Base-by-base conservation (phyloP, 2,329 filamentous ascomycete species). In the Ciborinia camelliae region DNA sequence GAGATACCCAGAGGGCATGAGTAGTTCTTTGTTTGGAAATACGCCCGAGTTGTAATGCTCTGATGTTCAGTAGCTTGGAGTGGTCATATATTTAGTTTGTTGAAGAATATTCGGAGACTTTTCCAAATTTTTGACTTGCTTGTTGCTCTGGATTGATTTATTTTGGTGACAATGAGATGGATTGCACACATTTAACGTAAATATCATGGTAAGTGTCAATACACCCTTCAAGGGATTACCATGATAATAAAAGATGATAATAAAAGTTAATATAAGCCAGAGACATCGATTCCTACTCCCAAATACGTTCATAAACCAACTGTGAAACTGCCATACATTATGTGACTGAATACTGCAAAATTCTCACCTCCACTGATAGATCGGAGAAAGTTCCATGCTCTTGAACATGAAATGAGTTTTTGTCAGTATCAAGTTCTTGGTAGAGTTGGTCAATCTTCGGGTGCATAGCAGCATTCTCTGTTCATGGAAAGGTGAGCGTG, bases 1-100 rank as follows among this genome's bases (percentile, higher is more conserved):
- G 68, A 84, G 69, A 69, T 84, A 69, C 77, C 77, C 10, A 79
- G 82, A 66, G 78, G 78, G 0, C 76, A 64, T 68, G 67, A n/a
- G 35, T 12, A 43, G 28, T 2, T 6, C 12, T 41, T 62, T 65
- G n/a, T 71, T 68, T 68, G 68, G 54, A 15, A 58, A 67, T 66
- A 71, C 69, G 3, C 69, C 69, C 14, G 58, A 57, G 20, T 63
- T 71, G 57, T 48, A 67, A 23, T 67, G 23, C 0, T 66, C 30
- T 54, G 28, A 48, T 23, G 47, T 4, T 47, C 37, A 8, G 1
- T 20, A 37, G 14, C 32, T 9, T 15, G 28, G 26, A 20, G 41
- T 5, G 20, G 5, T 47, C 28, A 35, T 37, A 20, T 32, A 47
- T 2, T 37, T 35, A 48, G 28, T 23, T 26, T 18, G 12, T 15